A percentile compares a stretch with the other conserved stretches of the same genome.
These are phyloP conservation scores for Geotrichum candidum DNA, from an alignment of 1,139 yeast species.

Conservation along the genomic window DNA sequence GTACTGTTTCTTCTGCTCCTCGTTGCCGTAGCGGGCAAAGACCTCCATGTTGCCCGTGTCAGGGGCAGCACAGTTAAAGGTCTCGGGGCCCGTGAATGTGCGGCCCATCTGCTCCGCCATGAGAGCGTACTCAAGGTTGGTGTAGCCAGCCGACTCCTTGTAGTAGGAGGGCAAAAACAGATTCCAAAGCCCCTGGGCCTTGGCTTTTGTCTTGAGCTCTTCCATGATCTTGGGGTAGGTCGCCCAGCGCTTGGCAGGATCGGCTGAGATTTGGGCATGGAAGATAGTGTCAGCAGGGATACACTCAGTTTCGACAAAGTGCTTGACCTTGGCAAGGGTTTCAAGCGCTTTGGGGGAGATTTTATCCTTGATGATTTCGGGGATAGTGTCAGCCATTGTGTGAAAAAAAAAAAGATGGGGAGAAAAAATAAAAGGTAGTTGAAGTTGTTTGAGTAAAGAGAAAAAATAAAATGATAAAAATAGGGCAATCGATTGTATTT, in stretches of 20 bases:
- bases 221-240: conserved; percentile 48
- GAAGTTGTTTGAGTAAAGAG: not conserved
- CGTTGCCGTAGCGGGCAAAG: conserved; percentile 53
- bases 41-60: conserved; percentile 77
- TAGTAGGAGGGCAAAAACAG: conserved; percentile 54
- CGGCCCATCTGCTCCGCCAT: conserved; percentile 67
- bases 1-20: conserved; percentile 49
- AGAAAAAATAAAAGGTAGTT: not conserved
- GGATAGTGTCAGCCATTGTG: conserved; percentile 31
- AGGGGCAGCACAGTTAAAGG: conserved; percentile 61
- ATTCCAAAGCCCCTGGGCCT: conserved; percentile 57
- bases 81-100: conserved; percentile 53
- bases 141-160: conserved; percentile 56
- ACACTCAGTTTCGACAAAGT: conserved; percentile 56
- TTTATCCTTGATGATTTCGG: conserved; percentile 37
- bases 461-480: not conserved
- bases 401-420: not conserved
- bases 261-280: conserved; percentile 38
- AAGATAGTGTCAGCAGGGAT: conserved; percentile 52
- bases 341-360: conserved; percentile 49
- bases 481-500: not conserved
- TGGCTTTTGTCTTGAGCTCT: conserved; percentile 51
- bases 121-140: conserved; percentile 62
- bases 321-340: conserved; percentile 45
- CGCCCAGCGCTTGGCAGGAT: conserved; percentile 47